phyloP scores from a whole-genome alignment of 176 grass and related monocot genomes.

The Musa beccarii region DNA sequence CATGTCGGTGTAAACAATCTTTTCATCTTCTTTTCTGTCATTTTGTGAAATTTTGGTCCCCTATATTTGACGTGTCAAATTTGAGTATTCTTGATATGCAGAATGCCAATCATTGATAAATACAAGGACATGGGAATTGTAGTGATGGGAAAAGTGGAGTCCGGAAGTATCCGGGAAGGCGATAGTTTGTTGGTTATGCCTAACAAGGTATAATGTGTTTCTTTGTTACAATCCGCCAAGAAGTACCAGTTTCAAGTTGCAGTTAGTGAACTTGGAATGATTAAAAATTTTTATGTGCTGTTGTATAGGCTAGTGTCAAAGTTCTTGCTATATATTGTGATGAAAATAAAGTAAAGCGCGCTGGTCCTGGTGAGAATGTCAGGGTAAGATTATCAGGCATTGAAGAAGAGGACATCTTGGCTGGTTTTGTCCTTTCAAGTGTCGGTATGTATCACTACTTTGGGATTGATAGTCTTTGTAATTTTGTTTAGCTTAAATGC shows the following conservation, averaged over 20 bases:
- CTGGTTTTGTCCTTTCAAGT: slow-evolving; percentile 95
- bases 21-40: neutral
- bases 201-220: slow-evolving; percentile 53
- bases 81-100: slow-evolving; percentile 23
- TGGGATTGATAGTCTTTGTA: neutral
- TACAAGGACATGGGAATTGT: slow-evolving; percentile 97
- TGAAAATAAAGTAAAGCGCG: slow-evolving; percentile 58
- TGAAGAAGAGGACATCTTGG: slow-evolving; percentile 86
- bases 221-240: neutral
- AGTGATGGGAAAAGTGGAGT: slow-evolving; percentile 93
- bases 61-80: neutral
- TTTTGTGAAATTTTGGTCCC: neutral
- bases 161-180: slow-evolving; percentile 66
- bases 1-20: too few relatives aligned
- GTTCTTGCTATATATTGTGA: slow-evolving; percentile 66
- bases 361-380: slow-evolving; percentile 78
- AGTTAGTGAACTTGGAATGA: slow-evolving; percentile 3
- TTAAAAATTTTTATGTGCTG: neutral
- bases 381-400: slow-evolving; percentile 75
- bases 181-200: slow-evolving; percentile 88
- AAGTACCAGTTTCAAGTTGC: neutral
- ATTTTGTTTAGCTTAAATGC: neutral
- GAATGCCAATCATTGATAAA: slow-evolving; percentile 97
- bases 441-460: slow-evolving; percentile 35
- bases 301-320: slow-evolving; percentile 64